These are phyloP conservation scores for Lichtheimia ornata DNA, from an alignment of 371 early-diverging fungal species.

Conservation along the genomic window DNA sequence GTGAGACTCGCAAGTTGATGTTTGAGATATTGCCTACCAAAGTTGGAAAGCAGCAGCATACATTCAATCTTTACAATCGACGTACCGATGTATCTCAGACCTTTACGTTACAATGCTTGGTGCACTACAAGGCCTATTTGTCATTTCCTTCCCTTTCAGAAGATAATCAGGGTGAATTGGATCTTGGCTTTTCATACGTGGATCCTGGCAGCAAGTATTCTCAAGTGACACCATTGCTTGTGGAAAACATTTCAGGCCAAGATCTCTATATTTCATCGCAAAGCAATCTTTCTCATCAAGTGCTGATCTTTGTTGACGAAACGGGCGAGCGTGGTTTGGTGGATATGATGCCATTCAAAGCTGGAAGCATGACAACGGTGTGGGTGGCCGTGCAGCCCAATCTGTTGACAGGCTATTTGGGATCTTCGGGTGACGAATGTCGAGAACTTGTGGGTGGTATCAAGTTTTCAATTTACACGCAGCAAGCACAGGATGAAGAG, in stretches of 20 bases:
- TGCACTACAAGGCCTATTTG: constrained; percentile 60
- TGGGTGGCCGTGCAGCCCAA: constrained; percentile 87
- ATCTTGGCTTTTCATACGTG: constrained; percentile 84
- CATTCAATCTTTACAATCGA: constrained; percentile 46
- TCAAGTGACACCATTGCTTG: constrained; percentile 68
- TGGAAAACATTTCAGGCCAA: constrained; percentile 73
- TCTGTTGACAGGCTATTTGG: constrained; percentile 51
- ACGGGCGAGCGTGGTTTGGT: constrained; percentile 65
- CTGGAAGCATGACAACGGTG: constrained; percentile 57
- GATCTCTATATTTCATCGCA: constrained; percentile 68
- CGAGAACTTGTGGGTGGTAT: constrained; percentile 84
- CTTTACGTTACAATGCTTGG: constrained; percentile 64
- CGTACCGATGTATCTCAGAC: constrained; percentile 31
- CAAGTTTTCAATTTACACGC: constrained; percentile 66
- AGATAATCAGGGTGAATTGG: constrained; percentile 60
- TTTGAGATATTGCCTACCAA: constrained; percentile 52
- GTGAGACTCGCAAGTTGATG: constrained; percentile 63
- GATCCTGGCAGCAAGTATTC: constrained; percentile 79
- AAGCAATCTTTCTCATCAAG: constrained; percentile 84
- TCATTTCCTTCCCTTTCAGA: constrained; percentile 65
- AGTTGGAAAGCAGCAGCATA: constrained; percentile 59
- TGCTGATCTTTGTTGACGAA: constrained; percentile 76
- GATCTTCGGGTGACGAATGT: constrained; percentile 56
- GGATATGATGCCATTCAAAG: constrained; percentile 56
- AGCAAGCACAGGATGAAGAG: constrained; percentile 33